A percentile compares a stretch with the other conserved stretches of the same genome.
Conservation (phyloP, 2,329 filamentous ascomycete genomes). For the Kalmusia sp. region DNA sequence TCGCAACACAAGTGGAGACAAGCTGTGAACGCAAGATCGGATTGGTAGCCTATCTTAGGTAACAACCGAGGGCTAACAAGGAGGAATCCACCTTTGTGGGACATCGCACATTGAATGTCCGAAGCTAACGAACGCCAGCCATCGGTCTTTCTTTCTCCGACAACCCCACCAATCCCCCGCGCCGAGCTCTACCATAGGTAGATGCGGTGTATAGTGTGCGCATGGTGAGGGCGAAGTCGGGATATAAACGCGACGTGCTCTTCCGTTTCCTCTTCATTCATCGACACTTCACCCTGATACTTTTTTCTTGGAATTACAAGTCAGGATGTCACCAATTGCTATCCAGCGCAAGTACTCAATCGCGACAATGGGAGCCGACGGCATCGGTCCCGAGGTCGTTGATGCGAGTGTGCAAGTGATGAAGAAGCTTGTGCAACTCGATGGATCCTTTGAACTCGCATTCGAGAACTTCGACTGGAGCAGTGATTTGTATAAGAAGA, state of each 20-base stretch:
- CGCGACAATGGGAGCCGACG: slow-evolving; percentile 68
- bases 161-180: not conserved
- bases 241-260: not conserved
- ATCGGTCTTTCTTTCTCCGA: not conserved
- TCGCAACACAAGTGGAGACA: no score
- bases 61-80: no score
- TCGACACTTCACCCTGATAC: not conserved
- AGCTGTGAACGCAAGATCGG: not conserved
- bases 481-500: slow-evolving; percentile 70
- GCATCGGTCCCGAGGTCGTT: slow-evolving; percentile 74
- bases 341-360: slow-evolving; percentile 34
- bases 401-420: slow-evolving; percentile 68
- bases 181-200: not conserved
- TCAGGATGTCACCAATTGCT: slow-evolving; percentile 31
- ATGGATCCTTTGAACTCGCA: slow-evolving; percentile 65
- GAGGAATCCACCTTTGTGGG: no score
- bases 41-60: no score
- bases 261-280: not conserved
- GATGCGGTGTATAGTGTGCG: not conserved
- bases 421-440: slow-evolving; percentile 58
- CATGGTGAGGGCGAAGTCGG: not conserved
- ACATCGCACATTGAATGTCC: not conserved
- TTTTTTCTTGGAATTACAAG: not conserved
- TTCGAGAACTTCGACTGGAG: slow-evolving; percentile 73
- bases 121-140: no score